Base-by-base conservation (phyloP, 768 basidiomycete genomes). In the Termitomyces bulborhizus region DNA sequence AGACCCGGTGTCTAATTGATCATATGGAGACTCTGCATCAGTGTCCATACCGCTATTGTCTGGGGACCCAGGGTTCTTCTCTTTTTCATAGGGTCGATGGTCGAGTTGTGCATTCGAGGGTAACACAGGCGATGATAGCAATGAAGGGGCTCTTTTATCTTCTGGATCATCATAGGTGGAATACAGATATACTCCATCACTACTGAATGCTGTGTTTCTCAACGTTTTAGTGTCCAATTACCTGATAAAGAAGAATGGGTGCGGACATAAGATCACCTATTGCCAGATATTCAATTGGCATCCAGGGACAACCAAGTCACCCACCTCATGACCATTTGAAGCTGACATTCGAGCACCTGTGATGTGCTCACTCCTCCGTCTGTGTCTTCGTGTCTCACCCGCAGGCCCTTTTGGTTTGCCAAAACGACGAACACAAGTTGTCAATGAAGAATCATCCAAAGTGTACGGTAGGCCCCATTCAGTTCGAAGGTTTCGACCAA, bases 401-500 rank as follows among this genome's bases (percentile, higher is more conserved):
- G 24, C 5, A 49, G 45, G 34, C 51, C 53, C 61, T 27, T 58
- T 60, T 4, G 66, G 62, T 52, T 86, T 73, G 11, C 88, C 91
- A 66, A 94, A 90, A 31, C 84, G 81, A 53, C 92, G 79, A 18
- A 94, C 89, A 65, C 93, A 94, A 11, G 86, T 86, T 2, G 88
- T 88, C 46, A 85, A 64, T 42, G 57, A 58, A 44, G 21, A n/a
- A 15, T 79, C 79, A 24, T 72, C 63, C 24, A 74, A 62, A 18
- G 64, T 60, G 36, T 61, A 65, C 6, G 78, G 77, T 13, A 80
- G 69, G 13, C 90, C 90, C 89, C 90, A 91, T 62, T 90, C 84
- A 46, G 79, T 80, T 54, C 73, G 68, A 42, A 90, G 69, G 32
- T 75, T 71, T 11, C 84, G 80, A 6, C 84, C 82, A 15, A 80